These are phyloP conservation scores for Microdochium paspali DNA, from an alignment of 2,329 filamentous ascomycete species.

Conservation along the genomic window DNA sequence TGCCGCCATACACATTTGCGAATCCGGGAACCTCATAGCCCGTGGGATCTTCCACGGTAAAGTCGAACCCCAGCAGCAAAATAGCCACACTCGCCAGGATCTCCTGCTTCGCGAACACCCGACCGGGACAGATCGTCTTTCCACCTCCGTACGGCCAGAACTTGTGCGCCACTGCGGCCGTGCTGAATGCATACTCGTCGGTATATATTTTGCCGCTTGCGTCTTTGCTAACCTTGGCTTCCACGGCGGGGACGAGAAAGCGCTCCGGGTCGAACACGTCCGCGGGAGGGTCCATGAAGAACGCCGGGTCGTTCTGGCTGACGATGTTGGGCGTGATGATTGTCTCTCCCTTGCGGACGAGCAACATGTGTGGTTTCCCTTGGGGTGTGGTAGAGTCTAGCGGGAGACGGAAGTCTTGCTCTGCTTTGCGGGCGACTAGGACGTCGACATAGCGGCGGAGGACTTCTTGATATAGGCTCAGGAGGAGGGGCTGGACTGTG, in stretches of 20 bases:
- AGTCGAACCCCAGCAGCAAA: conserved; percentile 9
- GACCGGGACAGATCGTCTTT: conserved; percentile 14
- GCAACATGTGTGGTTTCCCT: neutral
- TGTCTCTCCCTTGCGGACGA: neutral
- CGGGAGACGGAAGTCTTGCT: neutral
- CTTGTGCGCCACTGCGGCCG: conserved; percentile 3
- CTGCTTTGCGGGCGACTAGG: neutral
- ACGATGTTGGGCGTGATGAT: neutral
- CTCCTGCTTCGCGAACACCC: conserved; percentile 16
- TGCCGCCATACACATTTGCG: neutral
- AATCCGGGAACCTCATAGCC: neutral
- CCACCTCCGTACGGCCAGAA: conserved; percentile 15
- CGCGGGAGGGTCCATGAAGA: conserved; percentile 12
- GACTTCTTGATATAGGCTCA: conserved; percentile 1
- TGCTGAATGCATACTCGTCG: conserved; percentile 4
- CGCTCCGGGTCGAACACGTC: conserved; percentile 23
- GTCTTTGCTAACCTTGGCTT: conserved; percentile 4
- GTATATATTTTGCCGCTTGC: conserved; percentile 1
- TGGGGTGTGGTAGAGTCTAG: neutral
- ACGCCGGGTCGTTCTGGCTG: neutral
- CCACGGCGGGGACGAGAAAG: conserved; percentile 17
- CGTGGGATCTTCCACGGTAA: conserved; percentile 1
- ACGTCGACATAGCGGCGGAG: neutral
- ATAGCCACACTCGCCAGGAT: conserved; percentile 12
- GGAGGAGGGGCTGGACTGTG: neutral